phyloP scores from a whole-genome alignment of 805 yeast genomes.

The Debaryomyces castellii region DNA sequence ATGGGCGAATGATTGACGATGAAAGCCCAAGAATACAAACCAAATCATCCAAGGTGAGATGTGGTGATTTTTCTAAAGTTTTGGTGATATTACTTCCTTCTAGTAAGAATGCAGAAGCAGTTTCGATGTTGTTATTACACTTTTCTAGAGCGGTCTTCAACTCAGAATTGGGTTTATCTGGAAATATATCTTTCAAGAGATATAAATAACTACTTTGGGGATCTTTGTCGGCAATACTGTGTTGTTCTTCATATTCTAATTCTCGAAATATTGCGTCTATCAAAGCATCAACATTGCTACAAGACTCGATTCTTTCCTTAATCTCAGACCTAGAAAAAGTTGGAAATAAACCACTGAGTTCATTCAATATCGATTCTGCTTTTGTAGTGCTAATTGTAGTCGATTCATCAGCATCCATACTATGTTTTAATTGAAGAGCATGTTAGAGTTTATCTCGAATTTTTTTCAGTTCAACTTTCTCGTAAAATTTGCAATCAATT shows the following conservation, averaged over 20 bases:
- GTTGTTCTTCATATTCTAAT: neutral
- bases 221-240: neutral
- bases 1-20: constrained; percentile 3
- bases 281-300: constrained; percentile 20
- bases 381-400: neutral
- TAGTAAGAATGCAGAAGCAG: neutral
- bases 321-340: constrained; percentile 22
- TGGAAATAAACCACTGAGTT: constrained; percentile 29
- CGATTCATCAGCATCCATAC: neutral
- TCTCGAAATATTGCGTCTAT: constrained; percentile 24
- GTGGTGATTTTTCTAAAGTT: too few species aligned
- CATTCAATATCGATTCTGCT: constrained; percentile 14
- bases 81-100: neutral
- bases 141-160: constrained; percentile 29
- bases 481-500: neutral
- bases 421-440: neutral
- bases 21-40: neutral
- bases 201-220: constrained; percentile 3
- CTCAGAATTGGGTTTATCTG: constrained; percentile 29
- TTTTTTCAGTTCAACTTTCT: neutral
- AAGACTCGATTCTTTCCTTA: constrained; percentile 21
- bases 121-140: constrained; percentile 25
- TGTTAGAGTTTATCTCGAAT: neutral
- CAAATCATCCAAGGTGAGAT: neutral
- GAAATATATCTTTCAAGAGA: constrained; percentile 44